Evolutionary conservation across 1,284 basidiomycete species (phyloP), one percentile per base, ranked within the genome.

Genomic region (Chondrostereum purpureum): DNA sequence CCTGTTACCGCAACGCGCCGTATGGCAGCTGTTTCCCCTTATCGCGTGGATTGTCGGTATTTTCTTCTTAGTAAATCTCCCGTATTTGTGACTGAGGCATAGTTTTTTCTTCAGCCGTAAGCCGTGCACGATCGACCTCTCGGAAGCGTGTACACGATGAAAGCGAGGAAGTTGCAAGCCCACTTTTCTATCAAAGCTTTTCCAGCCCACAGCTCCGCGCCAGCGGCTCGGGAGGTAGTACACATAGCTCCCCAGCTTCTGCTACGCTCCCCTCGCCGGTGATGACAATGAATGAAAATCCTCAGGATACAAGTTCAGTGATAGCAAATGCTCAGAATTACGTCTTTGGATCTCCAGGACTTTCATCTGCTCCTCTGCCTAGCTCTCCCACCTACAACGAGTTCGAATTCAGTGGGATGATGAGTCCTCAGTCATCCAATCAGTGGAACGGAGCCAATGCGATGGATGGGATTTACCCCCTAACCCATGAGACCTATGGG

Each of bases 231-330:
- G 10, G 35, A 45, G 58, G 69, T 20, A 85, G 81, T 55, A 68
- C 78, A n/a, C 82, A 85, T 53, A 80, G 83, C 55, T 87, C 84
- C 13, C 83, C 85, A 1, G 75, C 75, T 4, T 87, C 83, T n/a
- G 74, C 67, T 11, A 79, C 80, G 60, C 63, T 82, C 17, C 80
- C 84, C 4, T 87, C 84, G 1, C 84, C 83, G 17, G 65, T 77
- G 3, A 76, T 77, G 54, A 68, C 76, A 18, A 62, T 66, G 5
- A 49, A 64, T 46, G 62, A 73, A 27, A 66, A 61, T 38, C 56
- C 63, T 4, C 66, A 66, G 45, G 75, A 79, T 45, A 61, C 68
- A 16, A 74, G 70, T 50, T 69, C 76, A 16, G 69, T 63, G 24
- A 53, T 71, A 38, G 58, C 64, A 27, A 55, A 59, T 14, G 50